Percentiles rank a stretch among this genome's conserved stretches.
Conservation (phyloP, 2,329 filamentous ascomycete species). For the Ophiocordyceps camponoti-floridani region DNA sequence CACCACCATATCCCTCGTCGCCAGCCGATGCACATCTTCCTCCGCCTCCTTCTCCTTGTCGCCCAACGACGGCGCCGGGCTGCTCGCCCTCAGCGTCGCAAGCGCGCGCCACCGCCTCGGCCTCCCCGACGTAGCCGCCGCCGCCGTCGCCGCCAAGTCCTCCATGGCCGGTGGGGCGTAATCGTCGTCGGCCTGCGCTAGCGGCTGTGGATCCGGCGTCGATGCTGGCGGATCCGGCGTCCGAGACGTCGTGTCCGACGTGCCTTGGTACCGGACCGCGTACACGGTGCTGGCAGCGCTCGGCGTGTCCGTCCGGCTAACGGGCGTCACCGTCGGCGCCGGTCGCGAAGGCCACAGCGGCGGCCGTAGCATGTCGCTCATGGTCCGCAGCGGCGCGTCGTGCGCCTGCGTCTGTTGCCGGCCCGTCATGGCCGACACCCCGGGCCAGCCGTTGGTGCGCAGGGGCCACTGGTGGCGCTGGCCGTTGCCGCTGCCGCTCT, state of each 20-base stretch:
- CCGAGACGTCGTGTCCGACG: slow-evolving; percentile 31
- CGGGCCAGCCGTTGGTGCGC: too few species aligned
- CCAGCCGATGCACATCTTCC: not conserved
- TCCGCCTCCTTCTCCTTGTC: not conserved
- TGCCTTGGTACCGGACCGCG: slow-evolving; percentile 40
- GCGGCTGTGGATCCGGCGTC: slow-evolving; percentile 12
- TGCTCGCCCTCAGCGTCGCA: not conserved
- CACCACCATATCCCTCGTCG: not conserved
- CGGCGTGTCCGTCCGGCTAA: slow-evolving; percentile 43
- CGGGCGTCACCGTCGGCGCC: slow-evolving; percentile 32
- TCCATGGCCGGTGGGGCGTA: slow-evolving; percentile 5
- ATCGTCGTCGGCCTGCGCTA: slow-evolving; percentile 6
- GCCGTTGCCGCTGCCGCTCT: slow-evolving; percentile 8
- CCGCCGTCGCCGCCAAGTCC: slow-evolving; percentile 2
- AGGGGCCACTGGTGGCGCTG: not conserved
- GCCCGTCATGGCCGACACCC: slow-evolving; percentile 8
- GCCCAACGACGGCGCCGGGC: not conserved
- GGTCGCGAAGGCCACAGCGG: slow-evolving; percentile 38
- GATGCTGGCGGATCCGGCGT: slow-evolving; percentile 17
- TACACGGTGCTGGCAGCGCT: slow-evolving; percentile 48
- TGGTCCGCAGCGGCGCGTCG: slow-evolving; percentile 1
- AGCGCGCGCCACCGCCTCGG: slow-evolving; percentile 8
- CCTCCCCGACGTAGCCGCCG: slow-evolving; percentile 5
- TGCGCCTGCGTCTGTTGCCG: not conserved
- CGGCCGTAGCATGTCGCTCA: slow-evolving; percentile 24